Evolutionary conservation across 148 eudicot genomes (phyloP).

Genomic region (Spergularia bocconei): DNA sequence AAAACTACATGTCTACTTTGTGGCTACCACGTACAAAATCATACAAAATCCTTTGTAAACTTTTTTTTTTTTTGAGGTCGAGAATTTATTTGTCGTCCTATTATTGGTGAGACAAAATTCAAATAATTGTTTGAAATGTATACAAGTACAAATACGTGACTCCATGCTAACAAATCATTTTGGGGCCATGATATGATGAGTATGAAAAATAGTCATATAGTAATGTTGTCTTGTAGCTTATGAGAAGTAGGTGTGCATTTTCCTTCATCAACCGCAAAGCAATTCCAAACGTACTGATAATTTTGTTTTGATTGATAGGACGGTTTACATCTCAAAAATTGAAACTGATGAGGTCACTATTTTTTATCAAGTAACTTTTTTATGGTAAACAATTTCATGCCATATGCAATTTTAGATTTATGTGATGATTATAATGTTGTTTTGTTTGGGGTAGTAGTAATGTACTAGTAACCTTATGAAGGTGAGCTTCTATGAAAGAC

Average conservation of each 20-base stretch:
- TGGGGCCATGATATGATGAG: not conserved
- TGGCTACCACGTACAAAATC: no score
- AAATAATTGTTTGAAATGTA: not conserved
- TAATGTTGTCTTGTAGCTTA: constrained; percentile 8
- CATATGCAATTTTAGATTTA: not conserved
- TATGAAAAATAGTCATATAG: not conserved
- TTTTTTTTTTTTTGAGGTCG: no score
- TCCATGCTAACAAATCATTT: not conserved
- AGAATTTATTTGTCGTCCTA: not conserved
- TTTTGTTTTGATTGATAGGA: constrained; percentile 10
- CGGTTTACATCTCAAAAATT: not conserved
- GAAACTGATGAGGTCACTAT: not conserved
- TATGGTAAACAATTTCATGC: not conserved
- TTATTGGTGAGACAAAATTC: not conserved
- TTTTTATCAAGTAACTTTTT: not conserved
- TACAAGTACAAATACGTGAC: no score
- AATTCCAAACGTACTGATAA: not conserved
- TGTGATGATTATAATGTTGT: not conserved
- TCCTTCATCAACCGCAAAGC: constrained; percentile 8
- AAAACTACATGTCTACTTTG: no score
- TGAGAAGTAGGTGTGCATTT: constrained; percentile 21
- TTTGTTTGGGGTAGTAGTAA: not conserved
- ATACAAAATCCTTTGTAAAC: no score
- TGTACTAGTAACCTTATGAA: not conserved
- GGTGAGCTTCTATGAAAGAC: constrained; percentile 27